phyloP scores from a whole-genome alignment of 345 rosid species.

The Combretum micranthum region DNA sequence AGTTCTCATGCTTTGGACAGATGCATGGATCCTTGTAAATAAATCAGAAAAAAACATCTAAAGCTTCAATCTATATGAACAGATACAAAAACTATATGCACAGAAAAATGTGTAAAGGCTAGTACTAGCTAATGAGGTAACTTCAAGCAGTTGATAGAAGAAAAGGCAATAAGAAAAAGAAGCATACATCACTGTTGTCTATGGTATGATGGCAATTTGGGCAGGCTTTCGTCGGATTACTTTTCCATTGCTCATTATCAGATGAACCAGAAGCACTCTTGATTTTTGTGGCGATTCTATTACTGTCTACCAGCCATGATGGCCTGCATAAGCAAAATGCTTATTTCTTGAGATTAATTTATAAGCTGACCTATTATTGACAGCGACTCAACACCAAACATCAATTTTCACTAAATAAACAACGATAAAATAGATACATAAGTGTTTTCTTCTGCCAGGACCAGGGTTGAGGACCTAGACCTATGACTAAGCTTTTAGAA shows the following conservation, averaged over 20 bases:
- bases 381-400: not conserved
- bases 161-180: slow-evolving; percentile 7
- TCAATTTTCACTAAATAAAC: too few relatives aligned
- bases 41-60: too few relatives aligned
- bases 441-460: too few relatives aligned
- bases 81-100: not conserved
- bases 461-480: too few relatives aligned
- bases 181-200: slow-evolving; percentile 81
- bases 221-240: slow-evolving; percentile 81
- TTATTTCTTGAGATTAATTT: not conserved
- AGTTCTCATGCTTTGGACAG: too few relatives aligned
- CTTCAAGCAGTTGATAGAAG: not conserved
- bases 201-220: slow-evolving; percentile 69
- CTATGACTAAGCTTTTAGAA: too few relatives aligned
- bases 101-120: slow-evolving; percentile 1
- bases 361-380: not conserved
- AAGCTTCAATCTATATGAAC: too few relatives aligned
- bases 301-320: slow-evolving; percentile 82
- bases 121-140: too few relatives aligned
- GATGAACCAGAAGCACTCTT: slow-evolving; percentile 56
- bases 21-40: too few relatives aligned
- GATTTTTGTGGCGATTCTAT: slow-evolving; percentile 76
- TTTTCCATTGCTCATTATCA: slow-evolving; percentile 52
- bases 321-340: slow-evolving; percentile 35
- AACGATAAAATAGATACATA: too few relatives aligned